Conservation (phyloP, 257 asterid species). For the Lavandula angustifolia region DNA sequence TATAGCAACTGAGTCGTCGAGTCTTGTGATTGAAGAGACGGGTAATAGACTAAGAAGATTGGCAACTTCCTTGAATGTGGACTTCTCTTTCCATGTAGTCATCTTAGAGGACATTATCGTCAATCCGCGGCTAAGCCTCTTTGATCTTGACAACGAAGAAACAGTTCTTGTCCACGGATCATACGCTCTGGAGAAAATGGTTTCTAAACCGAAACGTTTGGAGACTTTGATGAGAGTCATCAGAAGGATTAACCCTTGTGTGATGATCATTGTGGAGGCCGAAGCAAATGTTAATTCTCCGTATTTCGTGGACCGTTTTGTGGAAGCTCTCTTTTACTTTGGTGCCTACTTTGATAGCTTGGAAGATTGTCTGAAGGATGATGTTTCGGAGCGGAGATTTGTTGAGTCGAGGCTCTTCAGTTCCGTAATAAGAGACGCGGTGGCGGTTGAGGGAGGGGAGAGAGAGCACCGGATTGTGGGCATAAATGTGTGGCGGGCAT, state of each 20-base stretch:
- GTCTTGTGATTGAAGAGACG: constrained; percentile 37
- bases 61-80: constrained; percentile 27
- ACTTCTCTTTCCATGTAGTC: constrained; percentile 25
- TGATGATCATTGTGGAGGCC: constrained; percentile 40
- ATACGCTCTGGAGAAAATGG: constrained; percentile 1
- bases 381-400: constrained; percentile 35
- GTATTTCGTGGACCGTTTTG: constrained; percentile 44
- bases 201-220: constrained; percentile 31
- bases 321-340: constrained; percentile 44
- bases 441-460: constrained; percentile 43
- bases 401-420: constrained; percentile 33
- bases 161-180: constrained; percentile 18
- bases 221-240: constrained; percentile 39
- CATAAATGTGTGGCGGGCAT: constrained; percentile 41
- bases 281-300: constrained; percentile 52
- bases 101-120: constrained; percentile 7
- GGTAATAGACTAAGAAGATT: constrained; percentile 15
- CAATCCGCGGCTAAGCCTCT: neutral
- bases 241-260: constrained; percentile 34
- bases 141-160: constrained; percentile 10
- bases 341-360: constrained; percentile 44
- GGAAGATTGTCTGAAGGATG: constrained; percentile 27
- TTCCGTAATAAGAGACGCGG: constrained; percentile 35
- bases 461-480: constrained; percentile 41
- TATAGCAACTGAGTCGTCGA: constrained; percentile 37